phyloP scores from a whole-genome alignment of 176 grass and related monocot genomes.

The Ananas comosus region DNA sequence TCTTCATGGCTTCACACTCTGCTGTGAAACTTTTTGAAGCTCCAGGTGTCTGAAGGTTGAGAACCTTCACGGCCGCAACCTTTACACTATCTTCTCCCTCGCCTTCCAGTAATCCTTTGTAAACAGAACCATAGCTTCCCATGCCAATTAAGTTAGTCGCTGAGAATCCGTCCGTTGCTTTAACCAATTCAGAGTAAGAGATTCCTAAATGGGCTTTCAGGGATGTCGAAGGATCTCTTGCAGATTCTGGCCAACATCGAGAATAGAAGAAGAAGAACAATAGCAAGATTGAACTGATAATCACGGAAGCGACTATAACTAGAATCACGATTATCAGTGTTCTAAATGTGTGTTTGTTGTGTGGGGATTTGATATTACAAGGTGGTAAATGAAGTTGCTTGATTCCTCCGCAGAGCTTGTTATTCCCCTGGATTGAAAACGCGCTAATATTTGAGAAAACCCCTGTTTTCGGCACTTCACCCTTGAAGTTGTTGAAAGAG shows the following conservation, averaged over 20 bases:
- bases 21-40: conserved; percentile 39
- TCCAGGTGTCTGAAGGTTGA: conserved; percentile 22
- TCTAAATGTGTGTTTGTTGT: background rate
- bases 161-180: conserved; percentile 10
- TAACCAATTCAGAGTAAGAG: background rate
- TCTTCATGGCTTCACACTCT: conserved; percentile 39
- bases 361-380: conserved; percentile 11
- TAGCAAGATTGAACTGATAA: no score
- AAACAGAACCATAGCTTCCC: conserved; percentile 26
- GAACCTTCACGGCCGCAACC: conserved; percentile 38
- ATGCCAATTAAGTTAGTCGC: conserved; percentile 7
- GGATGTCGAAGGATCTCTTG: background rate
- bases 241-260: background rate
- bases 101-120: conserved; percentile 23
- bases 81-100: background rate
- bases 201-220: background rate
- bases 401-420: conserved; percentile 24
- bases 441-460: conserved; percentile 11
- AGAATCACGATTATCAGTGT: conserved; percentile 22
- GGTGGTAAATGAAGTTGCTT: conserved; percentile 11
- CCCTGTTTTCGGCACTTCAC: conserved; percentile 18
- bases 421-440: conserved; percentile 14
- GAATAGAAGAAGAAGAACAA: no score
- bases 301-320: background rate
- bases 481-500: conserved; percentile 28